Conservation (phyloP, 2,329 filamentous ascomycete genomes). For the Mariannaea sp. region DNA sequence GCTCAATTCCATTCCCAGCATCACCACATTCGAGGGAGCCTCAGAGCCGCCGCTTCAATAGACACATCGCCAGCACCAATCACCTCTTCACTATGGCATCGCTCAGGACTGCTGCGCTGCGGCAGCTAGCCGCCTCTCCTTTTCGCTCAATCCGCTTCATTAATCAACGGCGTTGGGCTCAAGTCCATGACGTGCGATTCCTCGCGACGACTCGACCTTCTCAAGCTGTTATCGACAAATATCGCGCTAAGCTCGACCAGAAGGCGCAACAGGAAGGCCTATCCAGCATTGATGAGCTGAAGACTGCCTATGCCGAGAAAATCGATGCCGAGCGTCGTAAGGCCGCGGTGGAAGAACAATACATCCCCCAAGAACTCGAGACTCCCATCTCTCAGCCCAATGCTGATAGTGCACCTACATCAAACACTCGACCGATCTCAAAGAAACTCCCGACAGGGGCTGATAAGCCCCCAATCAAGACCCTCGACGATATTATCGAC, state of each 20-base stretch:
- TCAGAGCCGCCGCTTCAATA: slow-evolving; percentile 12
- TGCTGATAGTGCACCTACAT: slow-evolving; percentile 11
- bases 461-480: slow-evolving; percentile 46
- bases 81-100: slow-evolving; percentile 51
- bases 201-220: slow-evolving; percentile 76
- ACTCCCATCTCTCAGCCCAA: slow-evolving; percentile 46
- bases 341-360: slow-evolving; percentile 58
- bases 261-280: slow-evolving; percentile 79
- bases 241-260: slow-evolving; percentile 79
- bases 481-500: slow-evolving; percentile 67
- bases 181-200: slow-evolving; percentile 90
- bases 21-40: slow-evolving; percentile 1
- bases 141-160: slow-evolving; percentile 41
- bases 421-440: slow-evolving; percentile 20
- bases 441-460: slow-evolving; percentile 24
- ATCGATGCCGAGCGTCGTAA: slow-evolving; percentile 74
- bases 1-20: background rate
- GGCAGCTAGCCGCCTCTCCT: slow-evolving; percentile 48
- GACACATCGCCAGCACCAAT: background rate
- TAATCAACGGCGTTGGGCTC: slow-evolving; percentile 82
- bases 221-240: slow-evolving; percentile 77
- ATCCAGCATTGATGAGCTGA: slow-evolving; percentile 74
- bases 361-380: slow-evolving; percentile 44
- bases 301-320: slow-evolving; percentile 82
- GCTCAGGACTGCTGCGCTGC: slow-evolving; percentile 53